A percentile compares a stretch with the other conserved stretches of the same genome.
These are phyloP conservation scores for Saturnispora mendoncae DNA, from an alignment of 805 yeast genomes.

Conservation along the genomic window DNA sequence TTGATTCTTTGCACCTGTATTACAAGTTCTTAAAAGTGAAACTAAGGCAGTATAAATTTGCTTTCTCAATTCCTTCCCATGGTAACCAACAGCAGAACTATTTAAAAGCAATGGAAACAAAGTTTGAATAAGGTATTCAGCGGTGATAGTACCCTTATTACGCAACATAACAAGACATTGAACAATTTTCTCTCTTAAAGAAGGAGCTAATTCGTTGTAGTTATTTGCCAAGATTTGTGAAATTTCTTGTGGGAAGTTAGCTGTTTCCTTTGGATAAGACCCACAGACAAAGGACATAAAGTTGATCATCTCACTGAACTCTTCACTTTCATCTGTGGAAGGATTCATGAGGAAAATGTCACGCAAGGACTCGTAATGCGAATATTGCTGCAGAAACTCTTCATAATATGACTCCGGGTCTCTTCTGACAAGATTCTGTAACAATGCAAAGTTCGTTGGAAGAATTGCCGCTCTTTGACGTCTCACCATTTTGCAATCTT, in stretches of 20 bases:
- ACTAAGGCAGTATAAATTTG: conserved; percentile 77
- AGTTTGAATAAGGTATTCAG: conserved; percentile 77
- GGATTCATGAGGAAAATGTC: conserved; percentile 80
- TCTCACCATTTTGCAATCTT: conserved; percentile 59
- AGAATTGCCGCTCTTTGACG: conserved; percentile 85
- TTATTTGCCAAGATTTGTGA: conserved; percentile 58
- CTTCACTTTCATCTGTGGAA: conserved; percentile 47
- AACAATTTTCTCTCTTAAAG: conserved; percentile 82
- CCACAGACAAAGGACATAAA: conserved; percentile 87
- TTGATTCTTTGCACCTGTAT: conserved; percentile 84
- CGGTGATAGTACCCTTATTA: conserved; percentile 68
- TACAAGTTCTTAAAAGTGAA: conserved; percentile 69
- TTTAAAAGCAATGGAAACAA: conserved; percentile 72
- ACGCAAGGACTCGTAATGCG: conserved; percentile 84
- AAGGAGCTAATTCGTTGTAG: conserved; percentile 77
- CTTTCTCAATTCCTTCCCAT: conserved; percentile 73
- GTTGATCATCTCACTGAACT: conserved; percentile 77
- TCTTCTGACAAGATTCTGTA: conserved; percentile 87
- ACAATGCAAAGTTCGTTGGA: conserved; percentile 83
- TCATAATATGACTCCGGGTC: conserved; percentile 93
- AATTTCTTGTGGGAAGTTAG: conserved; percentile 73
- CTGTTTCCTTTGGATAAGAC: conserved; percentile 86
- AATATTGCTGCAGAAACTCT: conserved; percentile 85
- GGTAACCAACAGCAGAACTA: conserved; percentile 42
- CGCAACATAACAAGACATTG: conserved; percentile 84